phyloP scores from a whole-genome alignment of 164 flowering plant species.

The Nymphaea thermarum region DNA sequence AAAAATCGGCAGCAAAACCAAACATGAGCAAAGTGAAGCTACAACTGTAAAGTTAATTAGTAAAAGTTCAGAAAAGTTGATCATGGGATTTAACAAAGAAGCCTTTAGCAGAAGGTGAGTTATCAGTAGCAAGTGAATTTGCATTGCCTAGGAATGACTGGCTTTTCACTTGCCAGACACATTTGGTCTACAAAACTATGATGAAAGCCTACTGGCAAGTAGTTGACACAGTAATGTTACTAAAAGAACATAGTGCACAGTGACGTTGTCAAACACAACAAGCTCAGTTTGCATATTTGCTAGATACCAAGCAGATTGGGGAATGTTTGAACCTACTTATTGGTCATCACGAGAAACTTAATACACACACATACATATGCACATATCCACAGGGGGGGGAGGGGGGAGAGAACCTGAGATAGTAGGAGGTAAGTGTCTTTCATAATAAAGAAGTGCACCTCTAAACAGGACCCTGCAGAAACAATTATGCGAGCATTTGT shows the following conservation, averaged over 20 bases:
- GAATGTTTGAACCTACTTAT: not conserved
- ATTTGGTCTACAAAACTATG: too few relatives aligned
- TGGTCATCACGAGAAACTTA: not conserved
- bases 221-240: too few relatives aligned
- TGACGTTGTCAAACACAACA: not conserved
- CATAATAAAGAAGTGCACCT: conserved; percentile 51
- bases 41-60: too few relatives aligned
- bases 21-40: too few relatives aligned
- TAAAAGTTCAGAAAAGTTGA: too few relatives aligned
- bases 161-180: too few relatives aligned
- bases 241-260: not conserved
- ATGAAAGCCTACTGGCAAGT: too few relatives aligned
- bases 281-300: not conserved
- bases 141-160: too few relatives aligned
- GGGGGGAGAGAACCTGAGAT: conserved; percentile 53
- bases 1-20: too few relatives aligned
- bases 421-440: conserved; percentile 67
- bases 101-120: too few relatives aligned
- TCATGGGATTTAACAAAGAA: not conserved
- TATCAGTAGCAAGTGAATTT: too few relatives aligned
- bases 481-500: conserved; percentile 3
- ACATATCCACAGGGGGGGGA: too few relatives aligned
- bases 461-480: conserved; percentile 27
- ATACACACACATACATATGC: not conserved
- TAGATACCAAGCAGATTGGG: not conserved